phyloP scores from a whole-genome alignment of 768 basidiomycete species.

The Kwoniella sp. region DNA sequence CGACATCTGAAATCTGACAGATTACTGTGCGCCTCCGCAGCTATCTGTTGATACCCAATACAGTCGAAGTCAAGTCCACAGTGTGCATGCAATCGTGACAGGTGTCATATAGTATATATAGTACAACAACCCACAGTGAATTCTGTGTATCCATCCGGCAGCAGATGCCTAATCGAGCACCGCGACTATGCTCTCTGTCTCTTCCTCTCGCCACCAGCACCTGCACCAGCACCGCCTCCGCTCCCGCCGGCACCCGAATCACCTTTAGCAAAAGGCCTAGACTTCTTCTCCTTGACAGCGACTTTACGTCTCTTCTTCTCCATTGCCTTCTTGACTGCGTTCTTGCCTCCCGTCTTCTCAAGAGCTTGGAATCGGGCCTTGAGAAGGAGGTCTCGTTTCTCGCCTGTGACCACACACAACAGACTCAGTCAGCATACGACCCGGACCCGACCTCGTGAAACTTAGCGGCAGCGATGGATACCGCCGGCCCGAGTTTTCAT shows the following conservation, averaged over 20 bases:
- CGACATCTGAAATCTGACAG: too few relatives aligned
- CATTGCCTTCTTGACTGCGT: constrained; percentile 81
- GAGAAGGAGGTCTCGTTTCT: constrained; percentile 72
- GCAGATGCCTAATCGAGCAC: too few relatives aligned
- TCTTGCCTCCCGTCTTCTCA: constrained; percentile 71
- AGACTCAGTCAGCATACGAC: too few relatives aligned
- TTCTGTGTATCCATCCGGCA: too few relatives aligned
- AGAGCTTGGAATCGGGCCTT: constrained; percentile 79
- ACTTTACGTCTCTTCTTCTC: constrained; percentile 87
- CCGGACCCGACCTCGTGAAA: too few relatives aligned
- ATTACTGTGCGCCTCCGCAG: too few relatives aligned
- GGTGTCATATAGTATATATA: too few relatives aligned
- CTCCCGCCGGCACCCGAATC: background rate
- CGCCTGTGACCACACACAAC: constrained; percentile 60
- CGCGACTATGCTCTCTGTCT: constrained; percentile 12
- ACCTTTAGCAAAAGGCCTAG: constrained; percentile 65
- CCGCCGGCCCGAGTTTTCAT: too few relatives aligned
- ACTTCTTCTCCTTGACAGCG: constrained; percentile 84
- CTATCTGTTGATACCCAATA: too few relatives aligned
- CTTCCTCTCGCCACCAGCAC: constrained; percentile 14
- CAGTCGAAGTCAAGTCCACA: too few relatives aligned
- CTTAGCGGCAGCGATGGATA: too few relatives aligned
- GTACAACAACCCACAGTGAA: background rate
- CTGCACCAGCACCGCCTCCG: constrained; percentile 18
- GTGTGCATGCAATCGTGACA: background rate